Evolutionary conservation across 108 stramenopile genomes (phyloP).

Genomic region (Hondaea fermentalgiana): DNA sequence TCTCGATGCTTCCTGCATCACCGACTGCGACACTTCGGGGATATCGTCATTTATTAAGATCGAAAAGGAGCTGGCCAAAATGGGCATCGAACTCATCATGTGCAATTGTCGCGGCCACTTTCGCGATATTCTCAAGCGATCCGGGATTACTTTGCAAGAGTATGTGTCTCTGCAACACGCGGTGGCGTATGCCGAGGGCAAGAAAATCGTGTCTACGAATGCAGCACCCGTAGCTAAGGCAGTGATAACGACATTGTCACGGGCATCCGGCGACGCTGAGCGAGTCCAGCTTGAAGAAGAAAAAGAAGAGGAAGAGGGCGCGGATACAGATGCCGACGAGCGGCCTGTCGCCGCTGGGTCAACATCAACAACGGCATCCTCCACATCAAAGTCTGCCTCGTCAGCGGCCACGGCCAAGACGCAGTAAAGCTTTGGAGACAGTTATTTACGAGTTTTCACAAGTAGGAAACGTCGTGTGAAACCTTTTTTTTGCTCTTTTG

Average conservation of each 20-base stretch:
- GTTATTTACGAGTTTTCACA: too few species aligned
- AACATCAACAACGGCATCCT: too few species aligned
- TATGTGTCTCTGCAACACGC: background rate
- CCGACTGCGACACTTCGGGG: background rate
- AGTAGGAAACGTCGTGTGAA: too few species aligned
- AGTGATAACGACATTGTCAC: background rate
- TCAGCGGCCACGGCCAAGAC: too few species aligned
- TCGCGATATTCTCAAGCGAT: background rate
- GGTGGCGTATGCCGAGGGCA: background rate
- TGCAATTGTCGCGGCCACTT: background rate
- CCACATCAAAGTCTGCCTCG: too few species aligned
- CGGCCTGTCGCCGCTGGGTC: too few species aligned
- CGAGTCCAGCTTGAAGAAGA: background rate
- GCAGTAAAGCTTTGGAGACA: too few species aligned
- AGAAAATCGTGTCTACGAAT: background rate
- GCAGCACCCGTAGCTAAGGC: background rate
- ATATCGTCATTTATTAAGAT: background rate
- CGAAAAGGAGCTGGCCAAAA: background rate
- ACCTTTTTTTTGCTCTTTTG: too few species aligned
- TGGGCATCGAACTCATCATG: background rate
- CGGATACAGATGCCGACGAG: background rate
- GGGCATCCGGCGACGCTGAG: too few species aligned
- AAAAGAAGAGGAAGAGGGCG: background rate
- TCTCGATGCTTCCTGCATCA: background rate
- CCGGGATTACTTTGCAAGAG: background rate